Base-by-base conservation (phyloP, 2,329 filamentous ascomycete genomes). In the Colletotrichum lentis region DNA sequence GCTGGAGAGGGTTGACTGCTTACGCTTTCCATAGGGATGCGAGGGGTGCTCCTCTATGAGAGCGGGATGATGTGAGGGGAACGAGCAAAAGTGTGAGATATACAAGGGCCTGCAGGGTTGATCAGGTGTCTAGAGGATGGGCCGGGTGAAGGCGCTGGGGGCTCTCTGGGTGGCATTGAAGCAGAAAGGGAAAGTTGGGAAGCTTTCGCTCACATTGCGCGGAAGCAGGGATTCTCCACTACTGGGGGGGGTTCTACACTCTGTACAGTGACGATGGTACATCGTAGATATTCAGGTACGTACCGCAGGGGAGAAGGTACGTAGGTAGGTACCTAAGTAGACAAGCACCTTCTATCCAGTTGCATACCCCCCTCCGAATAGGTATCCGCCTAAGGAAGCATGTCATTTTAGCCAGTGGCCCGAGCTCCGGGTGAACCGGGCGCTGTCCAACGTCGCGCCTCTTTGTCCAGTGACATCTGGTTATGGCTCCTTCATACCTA, bases 21-120 rank as follows among this genome's bases (percentile, higher is more conserved):
- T 74, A 73, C 74, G 71, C 72, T 71, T 69, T 70, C 61, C 66
- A 65, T 71, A 58, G 43, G 46, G 41, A 59, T 39, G 3, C 50
- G 22, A 20, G 11, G 57, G 44, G 47, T 22, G 58, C 64, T 67
- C 64, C 58, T 67, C 64, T 54, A 31, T 12, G 11, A 55, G 63
- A 67, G 59, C 64, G 49, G 20, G 47, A 37, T 39, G 47, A 24
- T 20, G 39, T 62, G 41, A 18, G 31, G 31, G 31, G 31, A 10
- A 35, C 31, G 31, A 35, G 11, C 14, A 41, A 35, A 22, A 11
- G 31, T 53, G n/a, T 8, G 39, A 37, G 24, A 41, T 8, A n/a
- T 14, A 41, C 16, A 41, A 41, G 35, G 37, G 20, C 50, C 14
- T 24, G 44, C 27, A 37, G 49, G 44, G 44, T 49, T 50, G 62